A percentile compares a stretch with the other conserved stretches of the same genome.
phyloP scores from a whole-genome alignment of 169 alveolate genomes.

The Besnoitia besnoiti region DNA sequence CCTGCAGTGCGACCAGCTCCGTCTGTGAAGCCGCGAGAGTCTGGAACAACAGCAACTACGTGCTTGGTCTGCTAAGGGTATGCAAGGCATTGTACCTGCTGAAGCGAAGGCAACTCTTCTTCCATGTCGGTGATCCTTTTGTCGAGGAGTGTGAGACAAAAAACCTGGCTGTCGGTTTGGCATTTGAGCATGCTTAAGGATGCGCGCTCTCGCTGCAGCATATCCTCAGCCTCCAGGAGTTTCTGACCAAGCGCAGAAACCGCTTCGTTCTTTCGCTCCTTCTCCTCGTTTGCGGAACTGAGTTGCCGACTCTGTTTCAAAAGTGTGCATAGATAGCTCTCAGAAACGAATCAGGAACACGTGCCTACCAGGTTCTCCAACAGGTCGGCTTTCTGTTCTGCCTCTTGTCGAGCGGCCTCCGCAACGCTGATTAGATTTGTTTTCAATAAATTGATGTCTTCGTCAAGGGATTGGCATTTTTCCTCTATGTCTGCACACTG shows the following conservation, averaged over 20 bases:
- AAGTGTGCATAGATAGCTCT: background rate
- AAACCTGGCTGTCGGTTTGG: slow-evolving; percentile 36
- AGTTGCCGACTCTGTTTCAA: background rate
- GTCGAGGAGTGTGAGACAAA: slow-evolving; percentile 23
- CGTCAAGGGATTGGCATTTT: background rate
- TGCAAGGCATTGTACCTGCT: background rate
- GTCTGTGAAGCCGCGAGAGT: background rate
- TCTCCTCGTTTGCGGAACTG: background rate
- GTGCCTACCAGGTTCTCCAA: background rate
- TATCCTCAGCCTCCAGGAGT: background rate
- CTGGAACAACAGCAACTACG: background rate
- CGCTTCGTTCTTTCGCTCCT: background rate
- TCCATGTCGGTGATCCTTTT: slow-evolving; percentile 1
- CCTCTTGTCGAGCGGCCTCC: background rate
- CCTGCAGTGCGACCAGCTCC: background rate
- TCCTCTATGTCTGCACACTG: slow-evolving; percentile 20
- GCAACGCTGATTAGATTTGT: background rate
- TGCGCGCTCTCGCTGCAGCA: slow-evolving; percentile 33
- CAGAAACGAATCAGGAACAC: background rate
- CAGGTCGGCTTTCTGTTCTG: background rate
- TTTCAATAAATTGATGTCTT: background rate
- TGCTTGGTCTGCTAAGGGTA: background rate
- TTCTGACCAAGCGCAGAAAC: background rate
- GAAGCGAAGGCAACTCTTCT: background rate
- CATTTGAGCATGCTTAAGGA: slow-evolving; percentile 34